A percentile compares a stretch with the other conserved stretches of the same genome.
Evolutionary conservation across 2,329 filamentous ascomycete species (phyloP).

Genomic region (Penicillium capsulatum): DNA sequence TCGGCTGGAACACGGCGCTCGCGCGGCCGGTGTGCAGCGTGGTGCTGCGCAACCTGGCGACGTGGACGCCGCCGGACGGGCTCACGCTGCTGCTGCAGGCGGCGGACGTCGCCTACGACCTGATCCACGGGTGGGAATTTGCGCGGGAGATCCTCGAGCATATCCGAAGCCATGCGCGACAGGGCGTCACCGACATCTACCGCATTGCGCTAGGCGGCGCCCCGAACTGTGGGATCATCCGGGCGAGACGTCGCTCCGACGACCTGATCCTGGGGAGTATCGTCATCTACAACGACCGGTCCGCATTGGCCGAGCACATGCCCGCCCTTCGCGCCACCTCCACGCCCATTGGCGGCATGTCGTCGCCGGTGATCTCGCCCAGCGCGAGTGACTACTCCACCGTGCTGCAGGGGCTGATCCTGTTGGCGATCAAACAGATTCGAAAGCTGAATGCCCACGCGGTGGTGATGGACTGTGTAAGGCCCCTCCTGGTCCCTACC

Average conservation of each 20-base stretch:
- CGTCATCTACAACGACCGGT: constrained; percentile 70
- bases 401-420: constrained; percentile 71
- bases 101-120: constrained; percentile 72
- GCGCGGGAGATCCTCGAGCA: constrained; percentile 69
- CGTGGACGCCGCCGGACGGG: constrained; percentile 72
- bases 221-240: constrained; percentile 72
- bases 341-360: constrained; percentile 65
- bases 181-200: constrained; percentile 77
- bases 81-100: constrained; percentile 68
- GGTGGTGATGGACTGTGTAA: constrained; percentile 75
- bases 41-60: constrained; percentile 65
- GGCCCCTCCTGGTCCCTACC: constrained; percentile 38
- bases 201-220: constrained; percentile 67
- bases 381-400: constrained; percentile 64
- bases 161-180: constrained; percentile 67
- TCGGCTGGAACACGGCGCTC: constrained; percentile 76
- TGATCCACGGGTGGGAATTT: constrained; percentile 76
- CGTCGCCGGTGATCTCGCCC: constrained; percentile 71
- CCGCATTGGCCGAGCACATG: constrained; percentile 64
- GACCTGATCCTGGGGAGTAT: constrained; percentile 71
- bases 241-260: constrained; percentile 67
- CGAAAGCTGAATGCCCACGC: constrained; percentile 70
- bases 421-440: constrained; percentile 78
- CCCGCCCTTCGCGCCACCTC: constrained; percentile 61
- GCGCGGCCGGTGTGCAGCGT: constrained; percentile 66